Evolutionary conservation across 345 rosid genomes (phyloP).

Genomic region (Raphanus raphanistrum): DNA sequence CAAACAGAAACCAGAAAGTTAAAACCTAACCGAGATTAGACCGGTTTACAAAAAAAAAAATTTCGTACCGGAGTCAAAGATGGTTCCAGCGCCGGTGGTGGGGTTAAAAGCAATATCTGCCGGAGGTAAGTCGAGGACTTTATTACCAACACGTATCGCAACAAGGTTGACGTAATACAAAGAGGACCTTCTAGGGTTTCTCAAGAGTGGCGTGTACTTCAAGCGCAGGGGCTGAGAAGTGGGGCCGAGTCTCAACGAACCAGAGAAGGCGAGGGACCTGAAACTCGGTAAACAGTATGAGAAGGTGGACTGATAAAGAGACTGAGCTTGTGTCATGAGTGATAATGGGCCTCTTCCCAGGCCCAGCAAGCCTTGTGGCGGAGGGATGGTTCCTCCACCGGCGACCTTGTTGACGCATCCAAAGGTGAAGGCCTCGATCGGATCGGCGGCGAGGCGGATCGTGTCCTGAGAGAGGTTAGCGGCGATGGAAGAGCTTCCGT

Average conservation of each 20-base stretch:
- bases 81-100: slow-evolving; percentile 85
- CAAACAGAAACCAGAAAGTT: neutral
- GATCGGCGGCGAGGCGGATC: slow-evolving; percentile 57
- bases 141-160: slow-evolving; percentile 66
- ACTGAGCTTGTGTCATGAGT: slow-evolving; percentile 70
- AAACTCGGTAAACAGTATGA: slow-evolving; percentile 90
- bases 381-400: slow-evolving; percentile 55
- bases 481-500: slow-evolving; percentile 69
- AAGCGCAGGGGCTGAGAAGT: slow-evolving; percentile 68
- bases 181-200: slow-evolving; percentile 76
- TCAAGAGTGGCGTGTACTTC: slow-evolving; percentile 71
- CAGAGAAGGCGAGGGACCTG: slow-evolving; percentile 68
- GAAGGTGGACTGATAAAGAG: slow-evolving; percentile 71
- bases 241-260: slow-evolving; percentile 85
- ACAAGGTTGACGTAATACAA: slow-evolving; percentile 71
- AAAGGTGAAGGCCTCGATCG: slow-evolving; percentile 61
- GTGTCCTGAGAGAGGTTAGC: slow-evolving; percentile 80
- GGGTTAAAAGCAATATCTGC: slow-evolving; percentile 71
- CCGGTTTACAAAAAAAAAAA: neutral
- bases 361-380: slow-evolving; percentile 82
- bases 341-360: slow-evolving; percentile 88
- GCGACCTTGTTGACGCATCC: slow-evolving; percentile 77
- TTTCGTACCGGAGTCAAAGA: slow-evolving; percentile 76
- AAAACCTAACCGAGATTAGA: neutral
- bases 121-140: slow-evolving; percentile 62